These are phyloP conservation scores for Helianthus annuus DNA, from an alignment of 129 eudicot genomes.

Conservation along the genomic window DNA sequence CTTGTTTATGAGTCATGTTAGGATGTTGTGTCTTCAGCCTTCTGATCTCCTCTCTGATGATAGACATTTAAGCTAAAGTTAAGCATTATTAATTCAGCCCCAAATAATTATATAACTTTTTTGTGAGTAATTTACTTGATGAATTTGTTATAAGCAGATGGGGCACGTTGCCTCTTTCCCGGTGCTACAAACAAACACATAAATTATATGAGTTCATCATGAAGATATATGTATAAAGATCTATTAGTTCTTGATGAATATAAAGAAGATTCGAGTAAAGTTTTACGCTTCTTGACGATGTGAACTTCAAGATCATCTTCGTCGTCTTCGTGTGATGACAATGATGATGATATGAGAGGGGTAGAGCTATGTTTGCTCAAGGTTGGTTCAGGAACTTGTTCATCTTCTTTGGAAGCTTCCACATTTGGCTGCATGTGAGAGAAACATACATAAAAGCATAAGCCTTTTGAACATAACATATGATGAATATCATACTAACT, in stretches of 20 bases:
- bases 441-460: background rate
- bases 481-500: background rate
- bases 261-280: background rate
- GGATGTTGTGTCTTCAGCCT: conserved; percentile 81
- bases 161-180: conserved; percentile 78
- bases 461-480: background rate
- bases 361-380: conserved; percentile 41
- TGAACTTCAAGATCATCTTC: conserved; percentile 42
- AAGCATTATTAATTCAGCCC: background rate
- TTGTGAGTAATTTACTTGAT: conserved; percentile 43
- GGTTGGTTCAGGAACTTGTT: conserved; percentile 31
- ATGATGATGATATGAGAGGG: conserved; percentile 35
- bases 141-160: conserved; percentile 80
- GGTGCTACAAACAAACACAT: conserved; percentile 62
- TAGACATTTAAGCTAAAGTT: conserved; percentile 2
- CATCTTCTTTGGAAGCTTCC: conserved; percentile 41
- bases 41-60: conserved; percentile 77
- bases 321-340: background rate
- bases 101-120: background rate
- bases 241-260: background rate
- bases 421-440: conserved; percentile 36
- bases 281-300: conserved; percentile 62
- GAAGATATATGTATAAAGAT: background rate
- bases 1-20: conserved; percentile 88
- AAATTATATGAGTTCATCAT: background rate